Base-by-base conservation (phyloP, 2,329 filamentous ascomycete species). In the Fusarium sp. region DNA sequence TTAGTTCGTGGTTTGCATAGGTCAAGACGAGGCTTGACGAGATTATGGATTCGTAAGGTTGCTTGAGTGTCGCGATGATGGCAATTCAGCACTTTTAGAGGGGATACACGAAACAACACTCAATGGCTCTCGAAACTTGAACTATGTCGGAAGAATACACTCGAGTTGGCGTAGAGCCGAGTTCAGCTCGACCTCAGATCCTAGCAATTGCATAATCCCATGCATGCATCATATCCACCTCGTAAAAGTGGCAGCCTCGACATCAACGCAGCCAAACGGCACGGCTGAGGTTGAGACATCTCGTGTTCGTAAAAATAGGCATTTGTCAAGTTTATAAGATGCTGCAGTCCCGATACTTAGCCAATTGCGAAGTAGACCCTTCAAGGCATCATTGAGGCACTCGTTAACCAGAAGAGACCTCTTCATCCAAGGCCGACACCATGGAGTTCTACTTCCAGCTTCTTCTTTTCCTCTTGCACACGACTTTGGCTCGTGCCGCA, bases 191-290 rank as follows among this genome's bases (percentile, higher is more conserved):
- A 17, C 8, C 28, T 6, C 23, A 26, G 26, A 39, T 50, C 51
- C 39, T 19, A 40, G 52, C 21, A 17, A 44, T 20, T 40, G 39
- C 56, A 49, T 47, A 39, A 24, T 40, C 11, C 6, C 7, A 46
- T 45, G 36, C 55, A 51, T 50, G 54, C 21, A 20, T 49, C 24
- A 55, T 44, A 51, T 65, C 23, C 48, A 55, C 45, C 59, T 61
- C 54, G 65, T 67, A 65, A 62, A 61, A 68, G 45, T 24, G 30
- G 8, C 28, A 39, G 21, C 42, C 34, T 32, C 26, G 44, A 40
- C 38, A 43, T 43, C 40, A 23, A 20, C 21, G 32, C 44, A 51
- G 44, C 9, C 12, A n/a, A 36, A 40, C 7, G 9, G 11, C 20
- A 40, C 17, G 38, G 17, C 44, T 11, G 20, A 45, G n/a, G 11